phyloP scores from a whole-genome alignment of 768 basidiomycete genomes.

The Rhizopogon vinicolor region DNA sequence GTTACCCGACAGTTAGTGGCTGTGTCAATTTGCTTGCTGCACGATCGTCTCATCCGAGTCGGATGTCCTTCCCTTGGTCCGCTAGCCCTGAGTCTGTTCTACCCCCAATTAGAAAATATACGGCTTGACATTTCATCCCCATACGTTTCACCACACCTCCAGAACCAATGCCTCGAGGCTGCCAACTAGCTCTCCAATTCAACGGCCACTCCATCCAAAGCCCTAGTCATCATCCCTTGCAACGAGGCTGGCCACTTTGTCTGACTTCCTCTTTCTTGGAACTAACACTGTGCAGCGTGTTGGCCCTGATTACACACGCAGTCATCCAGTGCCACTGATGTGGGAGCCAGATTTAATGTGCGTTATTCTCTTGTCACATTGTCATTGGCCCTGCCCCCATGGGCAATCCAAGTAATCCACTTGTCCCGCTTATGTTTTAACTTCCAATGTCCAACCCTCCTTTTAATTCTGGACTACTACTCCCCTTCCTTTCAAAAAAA shows the following conservation, averaged over 20 bases:
- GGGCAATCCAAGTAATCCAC: not conserved
- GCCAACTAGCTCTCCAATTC: not conserved
- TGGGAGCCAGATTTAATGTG: no score
- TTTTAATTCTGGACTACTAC: not conserved
- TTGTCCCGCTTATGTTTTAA: not conserved
- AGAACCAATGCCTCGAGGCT: not conserved
- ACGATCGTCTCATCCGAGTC: not conserved
- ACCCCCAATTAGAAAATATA: not conserved
- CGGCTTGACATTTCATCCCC: not conserved
- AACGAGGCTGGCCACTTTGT: conserved; percentile 2
- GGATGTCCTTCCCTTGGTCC: not conserved
- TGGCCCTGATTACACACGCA: not conserved
- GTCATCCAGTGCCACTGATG: not conserved
- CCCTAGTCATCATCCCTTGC: not conserved
- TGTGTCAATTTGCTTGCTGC: not conserved
- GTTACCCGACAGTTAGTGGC: conserved; percentile 2
- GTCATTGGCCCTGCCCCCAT: not conserved
- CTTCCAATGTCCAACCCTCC: not conserved
- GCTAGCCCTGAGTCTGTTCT: not conserved
- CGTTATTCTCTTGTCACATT: not conserved
- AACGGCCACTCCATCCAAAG: not conserved
- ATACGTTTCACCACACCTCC: not conserved
- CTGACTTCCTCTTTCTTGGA: conserved; percentile 3
- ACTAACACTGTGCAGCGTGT: not conserved
- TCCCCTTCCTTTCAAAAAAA: not conserved